Evolutionary conservation across 495 filamentous ascomycete genomes (phyloP).

Genomic region (Pyrenopolyporus hunteri): DNA sequence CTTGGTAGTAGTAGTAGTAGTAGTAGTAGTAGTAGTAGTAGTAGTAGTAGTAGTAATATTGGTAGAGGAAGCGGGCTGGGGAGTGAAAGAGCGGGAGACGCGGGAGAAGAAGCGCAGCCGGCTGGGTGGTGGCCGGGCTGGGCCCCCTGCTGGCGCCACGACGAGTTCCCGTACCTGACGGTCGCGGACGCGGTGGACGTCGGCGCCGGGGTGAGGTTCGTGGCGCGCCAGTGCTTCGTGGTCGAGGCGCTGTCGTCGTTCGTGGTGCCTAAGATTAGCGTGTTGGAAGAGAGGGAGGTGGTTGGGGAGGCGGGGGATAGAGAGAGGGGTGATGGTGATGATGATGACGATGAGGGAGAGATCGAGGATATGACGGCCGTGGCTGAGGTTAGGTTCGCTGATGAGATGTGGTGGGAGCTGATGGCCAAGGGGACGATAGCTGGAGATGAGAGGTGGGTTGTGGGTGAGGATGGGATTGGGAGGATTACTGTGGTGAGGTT

Average conservation of each 20-base stretch:
- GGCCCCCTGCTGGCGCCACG: slow-evolving; percentile 62
- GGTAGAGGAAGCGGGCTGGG: neutral
- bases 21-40: neutral
- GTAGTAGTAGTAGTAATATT: too few species aligned
- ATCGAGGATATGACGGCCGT: slow-evolving; percentile 25
- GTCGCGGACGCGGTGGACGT: slow-evolving; percentile 61
- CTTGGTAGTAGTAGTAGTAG: slow-evolving; percentile 25
- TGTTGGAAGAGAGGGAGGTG: slow-evolving; percentile 6
- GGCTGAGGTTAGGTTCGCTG: slow-evolving; percentile 46
- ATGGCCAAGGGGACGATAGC: slow-evolving; percentile 60
- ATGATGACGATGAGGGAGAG: slow-evolving; percentile 8
- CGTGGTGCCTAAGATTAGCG: slow-evolving; percentile 27
- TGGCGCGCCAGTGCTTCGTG: slow-evolving; percentile 52
- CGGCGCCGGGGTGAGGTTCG: slow-evolving; percentile 60
- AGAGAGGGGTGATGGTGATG: neutral
- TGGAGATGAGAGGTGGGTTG: slow-evolving; percentile 67
- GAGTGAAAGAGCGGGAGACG: neutral
- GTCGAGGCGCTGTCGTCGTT: slow-evolving; percentile 37
- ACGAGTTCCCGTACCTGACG: slow-evolving; percentile 61
- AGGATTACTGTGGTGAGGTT: slow-evolving; percentile 64
- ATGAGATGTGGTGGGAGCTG: slow-evolving; percentile 58
- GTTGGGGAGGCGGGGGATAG: slow-evolving; percentile 16
- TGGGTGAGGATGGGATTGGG: slow-evolving; percentile 62
- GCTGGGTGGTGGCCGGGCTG: slow-evolving; percentile 48
- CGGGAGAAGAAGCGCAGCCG: neutral